Conservation (phyloP, 2,329 filamentous ascomycete species). For the Colletotrichum sp. region DNA sequence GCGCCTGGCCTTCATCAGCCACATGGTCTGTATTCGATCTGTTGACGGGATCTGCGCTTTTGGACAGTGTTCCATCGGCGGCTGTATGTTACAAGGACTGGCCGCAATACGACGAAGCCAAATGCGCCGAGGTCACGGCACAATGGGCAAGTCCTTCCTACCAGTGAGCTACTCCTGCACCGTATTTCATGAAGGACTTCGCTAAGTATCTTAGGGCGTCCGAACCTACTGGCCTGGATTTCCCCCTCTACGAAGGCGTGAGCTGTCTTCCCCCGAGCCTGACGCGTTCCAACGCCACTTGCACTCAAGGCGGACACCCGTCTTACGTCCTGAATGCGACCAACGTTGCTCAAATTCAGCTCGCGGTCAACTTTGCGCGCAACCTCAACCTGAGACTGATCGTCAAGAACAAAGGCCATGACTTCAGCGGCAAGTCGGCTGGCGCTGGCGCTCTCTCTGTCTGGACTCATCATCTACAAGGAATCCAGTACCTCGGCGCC, state of each 20-base stretch:
- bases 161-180: slow-evolving; percentile 46
- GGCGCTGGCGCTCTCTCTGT: background rate
- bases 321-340: slow-evolving; percentile 29
- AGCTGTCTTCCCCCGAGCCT: slow-evolving; percentile 26
- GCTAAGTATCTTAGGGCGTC: background rate
- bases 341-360: slow-evolving; percentile 18
- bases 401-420: slow-evolving; percentile 30
- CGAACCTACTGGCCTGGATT: slow-evolving; percentile 56
- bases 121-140: slow-evolving; percentile 33
- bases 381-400: slow-evolving; percentile 41
- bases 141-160: slow-evolving; percentile 26
- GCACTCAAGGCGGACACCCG: slow-evolving; percentile 26
- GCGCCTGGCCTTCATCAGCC: background rate
- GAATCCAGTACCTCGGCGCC: background rate
- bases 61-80: slow-evolving; percentile 29
- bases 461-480: background rate
- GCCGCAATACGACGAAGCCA: slow-evolving; percentile 37
- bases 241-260: slow-evolving; percentile 55
- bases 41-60: background rate
- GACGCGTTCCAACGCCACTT: slow-evolving; percentile 2
- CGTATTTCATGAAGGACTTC: no score
- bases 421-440: slow-evolving; percentile 3
- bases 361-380: slow-evolving; percentile 20
- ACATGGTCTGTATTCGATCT: slow-evolving; percentile 1
- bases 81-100: slow-evolving; percentile 40